Evolutionary conservation across 129 eudicot genomes (phyloP), one percentile per base, ranked within the genome.

Genomic region (Artemisia tridentata): DNA sequence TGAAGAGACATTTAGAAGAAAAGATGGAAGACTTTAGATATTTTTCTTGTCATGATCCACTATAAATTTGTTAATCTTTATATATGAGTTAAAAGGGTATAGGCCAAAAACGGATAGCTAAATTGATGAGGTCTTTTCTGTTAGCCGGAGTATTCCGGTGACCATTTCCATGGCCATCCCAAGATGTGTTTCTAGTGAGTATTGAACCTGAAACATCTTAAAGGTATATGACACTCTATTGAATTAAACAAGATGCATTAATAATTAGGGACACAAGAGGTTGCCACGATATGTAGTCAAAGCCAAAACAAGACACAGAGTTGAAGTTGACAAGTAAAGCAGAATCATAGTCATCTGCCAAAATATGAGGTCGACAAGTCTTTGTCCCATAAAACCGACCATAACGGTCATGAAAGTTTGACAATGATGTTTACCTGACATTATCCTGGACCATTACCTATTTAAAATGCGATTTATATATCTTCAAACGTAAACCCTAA

Each of bases 321-420:
- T 46, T 57, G 73, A 76, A 76, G 55, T 38, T 60, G 80, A 76
- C 75, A 68, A 60, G 1, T 50, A 76, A 59, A 31, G 52, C 11
- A 43, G 58, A 74, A 65, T 65, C 65, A 54, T 9, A 21, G 58
- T 38, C 65, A 74, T 74, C 58, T 43, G 72, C 66, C 34, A 65
- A 65, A 60, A 68, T 21, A 61, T 61, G 75, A 68, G 80, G 80
- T 18, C 58, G 74, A n/a, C 66, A 75, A 23, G 50, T 66, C 67
- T 75, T 50, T 69, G 59, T 55, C 79, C 55, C 38, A 49, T 68
- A 41, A 74, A 75, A 75, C 73, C 72, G 65, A 74, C 78, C 65
- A 38, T 74, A 76, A 76, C 80, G 71, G 75, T 46, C 65, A 61
- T 77, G 55, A 63, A 69, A 52, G 52, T 50, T 43, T 69, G n/a